A percentile compares a stretch with the other conserved stretches of the same genome.
phyloP scores from a whole-genome alignment of 371 early-diverging fungal genomes.

The Lichtheimia corymbifera region DNA sequence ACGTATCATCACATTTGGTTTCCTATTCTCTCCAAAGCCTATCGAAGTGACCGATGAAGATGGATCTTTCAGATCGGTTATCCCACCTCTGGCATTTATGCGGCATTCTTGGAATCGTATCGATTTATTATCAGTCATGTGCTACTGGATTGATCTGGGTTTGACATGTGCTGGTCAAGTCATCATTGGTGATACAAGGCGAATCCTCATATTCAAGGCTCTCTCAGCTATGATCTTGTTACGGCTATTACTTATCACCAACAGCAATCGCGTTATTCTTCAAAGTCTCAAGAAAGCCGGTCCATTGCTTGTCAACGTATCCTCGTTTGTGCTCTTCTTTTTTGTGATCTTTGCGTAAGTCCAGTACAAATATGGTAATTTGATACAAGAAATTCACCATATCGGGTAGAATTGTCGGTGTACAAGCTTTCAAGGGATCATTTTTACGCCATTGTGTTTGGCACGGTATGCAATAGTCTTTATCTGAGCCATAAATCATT shows the following conservation, averaged over 20 bases:
- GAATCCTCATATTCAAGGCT: conserved; percentile 58
- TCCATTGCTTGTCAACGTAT: conserved; percentile 60
- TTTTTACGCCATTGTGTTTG: conserved; percentile 62
- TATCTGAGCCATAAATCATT: neutral
- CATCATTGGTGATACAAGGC: conserved; percentile 33
- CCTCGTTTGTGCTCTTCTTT: conserved; percentile 64
- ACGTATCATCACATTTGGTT: conserved; percentile 60
- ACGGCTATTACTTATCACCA: conserved; percentile 61
- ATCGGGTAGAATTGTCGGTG: conserved; percentile 54
- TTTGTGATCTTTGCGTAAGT: conserved; percentile 64
- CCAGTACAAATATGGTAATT: neutral
- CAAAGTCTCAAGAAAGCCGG: conserved; percentile 66
- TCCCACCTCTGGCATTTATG: conserved; percentile 49
- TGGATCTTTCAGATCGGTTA: no score
- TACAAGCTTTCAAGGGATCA: conserved; percentile 70
- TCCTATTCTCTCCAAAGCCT: conserved; percentile 43
- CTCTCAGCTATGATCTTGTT: conserved; percentile 58
- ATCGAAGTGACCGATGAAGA: conserved; percentile 2
- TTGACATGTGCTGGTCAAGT: conserved; percentile 40
- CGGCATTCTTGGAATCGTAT: conserved; percentile 73
- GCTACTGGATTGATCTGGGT: conserved; percentile 61
- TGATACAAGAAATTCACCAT: neutral
- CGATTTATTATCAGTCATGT: conserved; percentile 59
- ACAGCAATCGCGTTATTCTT: conserved; percentile 61
- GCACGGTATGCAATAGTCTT: conserved; percentile 30